Evolutionary conservation across 164 flowering plant species (phyloP).

Genomic region (Vitis rupestris): DNA sequence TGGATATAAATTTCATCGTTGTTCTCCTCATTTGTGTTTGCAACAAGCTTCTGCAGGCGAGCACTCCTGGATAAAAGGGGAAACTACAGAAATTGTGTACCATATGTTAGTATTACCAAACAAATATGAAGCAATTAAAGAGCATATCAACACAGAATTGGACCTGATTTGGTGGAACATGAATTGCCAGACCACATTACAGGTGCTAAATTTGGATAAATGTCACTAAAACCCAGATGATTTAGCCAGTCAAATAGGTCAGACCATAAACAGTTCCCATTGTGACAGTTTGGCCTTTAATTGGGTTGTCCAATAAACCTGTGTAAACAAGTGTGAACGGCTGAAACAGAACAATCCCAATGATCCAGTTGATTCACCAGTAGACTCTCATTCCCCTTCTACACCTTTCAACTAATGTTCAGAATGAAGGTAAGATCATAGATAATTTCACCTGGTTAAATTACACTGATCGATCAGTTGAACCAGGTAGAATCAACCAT

Average conservation of each 20-base stretch:
- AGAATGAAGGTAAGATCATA: neutral
- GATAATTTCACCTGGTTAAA: neutral
- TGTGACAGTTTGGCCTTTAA: neutral
- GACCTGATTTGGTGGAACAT: neutral
- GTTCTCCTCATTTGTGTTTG: conserved; percentile 40
- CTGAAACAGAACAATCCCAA: neutral
- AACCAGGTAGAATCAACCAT: neutral
- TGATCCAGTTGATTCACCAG: neutral
- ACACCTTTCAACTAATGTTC: neutral
- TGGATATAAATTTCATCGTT: conserved; percentile 49
- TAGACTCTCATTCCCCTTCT: neutral
- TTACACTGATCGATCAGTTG: neutral
- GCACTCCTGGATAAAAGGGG: conserved; percentile 77
- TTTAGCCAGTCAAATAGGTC: neutral
- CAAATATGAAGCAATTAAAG: neutral
- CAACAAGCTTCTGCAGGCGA: conserved; percentile 58
- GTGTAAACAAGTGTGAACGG: neutral
- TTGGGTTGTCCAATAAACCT: neutral
- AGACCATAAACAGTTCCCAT: neutral
- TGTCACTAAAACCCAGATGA: neutral
- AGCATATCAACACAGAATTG: neutral
- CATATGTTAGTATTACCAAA: neutral
- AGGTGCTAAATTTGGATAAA: neutral
- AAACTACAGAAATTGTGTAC: conserved; percentile 36
- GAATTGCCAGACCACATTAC: neutral